Evolutionary conservation across 345 rosid species (phyloP).

Genomic region (Ceriops zippeliana): DNA sequence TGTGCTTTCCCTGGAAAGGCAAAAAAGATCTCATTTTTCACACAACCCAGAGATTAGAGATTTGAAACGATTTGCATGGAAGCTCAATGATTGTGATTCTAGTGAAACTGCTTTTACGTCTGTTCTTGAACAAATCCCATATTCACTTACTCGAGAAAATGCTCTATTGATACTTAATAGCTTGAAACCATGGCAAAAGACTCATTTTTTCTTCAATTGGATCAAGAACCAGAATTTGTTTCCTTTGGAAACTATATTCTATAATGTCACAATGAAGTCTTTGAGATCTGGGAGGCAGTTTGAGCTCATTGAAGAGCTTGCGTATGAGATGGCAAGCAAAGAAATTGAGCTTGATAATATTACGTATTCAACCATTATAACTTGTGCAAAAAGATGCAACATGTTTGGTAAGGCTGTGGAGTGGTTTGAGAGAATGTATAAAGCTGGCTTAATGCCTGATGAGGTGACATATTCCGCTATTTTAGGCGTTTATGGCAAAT

Average conservation of each 20-base stretch:
- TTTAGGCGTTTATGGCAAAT: slow-evolving; percentile 78
- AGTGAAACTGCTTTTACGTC: slow-evolving; percentile 44
- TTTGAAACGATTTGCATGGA: slow-evolving; percentile 58
- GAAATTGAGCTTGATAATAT: slow-evolving; percentile 80
- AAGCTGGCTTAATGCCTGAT: slow-evolving; percentile 91
- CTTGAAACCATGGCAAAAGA: slow-evolving; percentile 65
- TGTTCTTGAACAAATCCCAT: slow-evolving; percentile 54
- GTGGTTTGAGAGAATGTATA: slow-evolving; percentile 93
- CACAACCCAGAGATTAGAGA: slow-evolving; percentile 62
- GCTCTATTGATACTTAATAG: slow-evolving; percentile 66
- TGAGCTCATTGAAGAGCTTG: slow-evolving; percentile 71
- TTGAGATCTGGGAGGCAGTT: slow-evolving; percentile 85
- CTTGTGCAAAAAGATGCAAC: slow-evolving; percentile 76
- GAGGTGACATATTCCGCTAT: slow-evolving; percentile 84
- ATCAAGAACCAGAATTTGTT: slow-evolving; percentile 57
- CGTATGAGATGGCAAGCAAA: slow-evolving; percentile 73
- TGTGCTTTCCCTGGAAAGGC: slow-evolving; percentile 81
- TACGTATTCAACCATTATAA: slow-evolving; percentile 88
- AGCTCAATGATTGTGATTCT: slow-evolving; percentile 55
- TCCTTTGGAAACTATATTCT: slow-evolving; percentile 80
- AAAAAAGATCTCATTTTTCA: slow-evolving; percentile 56
- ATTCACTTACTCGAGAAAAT: slow-evolving; percentile 54
- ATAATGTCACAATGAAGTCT: slow-evolving; percentile 78
- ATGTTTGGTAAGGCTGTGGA: slow-evolving; percentile 74
- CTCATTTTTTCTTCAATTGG: slow-evolving; percentile 70